Conservation (phyloP, 1,139 yeast genomes). For the Eremothecium coryli region DNA sequence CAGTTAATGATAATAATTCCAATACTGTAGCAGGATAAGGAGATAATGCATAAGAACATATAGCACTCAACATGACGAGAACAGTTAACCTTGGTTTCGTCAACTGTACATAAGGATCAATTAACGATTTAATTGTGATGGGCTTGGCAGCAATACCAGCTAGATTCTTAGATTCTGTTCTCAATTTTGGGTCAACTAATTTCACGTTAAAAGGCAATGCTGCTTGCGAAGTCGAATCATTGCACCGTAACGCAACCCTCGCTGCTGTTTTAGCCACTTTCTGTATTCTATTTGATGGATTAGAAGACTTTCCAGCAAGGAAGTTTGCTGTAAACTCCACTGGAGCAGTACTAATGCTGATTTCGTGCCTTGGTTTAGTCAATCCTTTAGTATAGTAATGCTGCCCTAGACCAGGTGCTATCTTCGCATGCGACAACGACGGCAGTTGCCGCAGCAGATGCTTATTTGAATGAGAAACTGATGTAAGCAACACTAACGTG, state of each 20-base stretch:
- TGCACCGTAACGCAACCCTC: constrained; percentile 31
- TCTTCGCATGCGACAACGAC: too few species aligned
- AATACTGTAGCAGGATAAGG: constrained; percentile 68
- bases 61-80: constrained; percentile 80
- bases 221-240: constrained; percentile 24
- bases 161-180: constrained; percentile 13
- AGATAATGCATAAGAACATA: constrained; percentile 87
- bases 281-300: constrained; percentile 1
- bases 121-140: constrained; percentile 30
- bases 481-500: too few species aligned
- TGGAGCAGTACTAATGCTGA: constrained; percentile 32
- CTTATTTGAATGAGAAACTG: too few species aligned
- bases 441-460: too few species aligned
- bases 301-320: constrained; percentile 9
- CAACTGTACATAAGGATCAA: constrained; percentile 61
- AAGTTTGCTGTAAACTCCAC: constrained; percentile 33
- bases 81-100: constrained; percentile 86
- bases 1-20: constrained; percentile 60
- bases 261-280: constrained; percentile 15
- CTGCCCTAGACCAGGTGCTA: constrained; percentile 1
- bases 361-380: too few species aligned
- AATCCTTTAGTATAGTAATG: too few species aligned
- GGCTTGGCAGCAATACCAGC: constrained; percentile 13
- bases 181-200: constrained; percentile 26
- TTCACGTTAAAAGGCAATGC: constrained; percentile 55